Base-by-base conservation (phyloP, 345 rosid species). In the Pugionium cornutum region DNA sequence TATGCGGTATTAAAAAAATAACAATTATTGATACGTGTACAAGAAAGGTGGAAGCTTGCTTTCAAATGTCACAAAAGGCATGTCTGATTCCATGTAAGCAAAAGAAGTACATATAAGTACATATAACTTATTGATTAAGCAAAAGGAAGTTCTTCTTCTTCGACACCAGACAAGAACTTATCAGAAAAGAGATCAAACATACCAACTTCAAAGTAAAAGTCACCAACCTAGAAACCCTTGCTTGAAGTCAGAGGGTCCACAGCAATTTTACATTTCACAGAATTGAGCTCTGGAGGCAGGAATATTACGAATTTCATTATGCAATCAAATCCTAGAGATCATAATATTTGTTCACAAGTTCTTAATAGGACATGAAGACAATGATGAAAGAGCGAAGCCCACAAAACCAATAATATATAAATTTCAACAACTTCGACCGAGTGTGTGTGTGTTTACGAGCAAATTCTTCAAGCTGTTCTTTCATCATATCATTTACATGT, bases 161-260 rank as follows among this genome's bases (percentile, higher is more conserved):
- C 0, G 50, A 41, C 33, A 53, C 28, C 8, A 53, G 25, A 36
- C 7, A 31, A 50, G 2, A 69, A 41, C 30, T 40, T n/a, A 53
- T 60, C 41, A 62, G 8, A 25, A 5, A 35, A 46, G 45, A 5
- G 44, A 33, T 3, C 9, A 37, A 43, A 44, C 55, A 27, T 32
- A 86, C 97, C 98, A 66, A 92, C 84, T 74, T 92, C 97, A 70
- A 89, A 92, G 66, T 89, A 89, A 84, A 92, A 89, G 83, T 92
- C 97, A 70, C 98, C 96, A 40, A 92, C 97, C 97, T 96, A 92
- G 68, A 89, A 87, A 40, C 97, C 97, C 75, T 89, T 92, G 75
- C 86, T 88, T 0, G 97, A 92, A 61, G 97, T 97, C 58, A 89
- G 75, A 1, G 97, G 96, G 83, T 92, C 98, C 64, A 92, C 98